These are phyloP conservation scores for Taiwanofungus camphoratus DNA, from an alignment of 1,284 basidiomycete genomes.

Conservation along the genomic window DNA sequence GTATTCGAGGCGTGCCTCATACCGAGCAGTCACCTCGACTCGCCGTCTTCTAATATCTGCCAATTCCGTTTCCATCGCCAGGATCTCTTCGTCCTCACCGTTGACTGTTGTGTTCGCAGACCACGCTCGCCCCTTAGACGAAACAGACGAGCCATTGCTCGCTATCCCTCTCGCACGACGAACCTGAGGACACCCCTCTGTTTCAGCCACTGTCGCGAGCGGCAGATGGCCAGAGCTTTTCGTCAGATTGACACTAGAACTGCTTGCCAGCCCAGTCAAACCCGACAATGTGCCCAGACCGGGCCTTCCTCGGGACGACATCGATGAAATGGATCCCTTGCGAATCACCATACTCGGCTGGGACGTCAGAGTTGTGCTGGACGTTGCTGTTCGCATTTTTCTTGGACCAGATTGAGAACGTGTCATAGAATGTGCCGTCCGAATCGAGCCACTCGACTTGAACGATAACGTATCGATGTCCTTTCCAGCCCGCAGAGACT, in stretches of 20 bases:
- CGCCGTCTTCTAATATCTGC: slow-evolving; percentile 56
- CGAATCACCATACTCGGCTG: slow-evolving; percentile 29
- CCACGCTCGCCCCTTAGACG: background rate
- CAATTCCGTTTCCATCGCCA: slow-evolving; percentile 44
- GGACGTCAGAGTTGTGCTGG: slow-evolving; percentile 21
- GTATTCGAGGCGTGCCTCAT: slow-evolving; percentile 63
- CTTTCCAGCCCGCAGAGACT: slow-evolving; percentile 19
- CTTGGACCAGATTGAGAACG: slow-evolving; percentile 29
- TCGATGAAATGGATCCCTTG: slow-evolving; percentile 45
- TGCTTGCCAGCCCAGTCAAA: slow-evolving; percentile 30
- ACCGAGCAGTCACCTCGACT: slow-evolving; percentile 58
- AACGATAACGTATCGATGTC: slow-evolving; percentile 43
- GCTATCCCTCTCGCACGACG: slow-evolving; percentile 12
- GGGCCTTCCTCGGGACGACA: slow-evolving; percentile 35
- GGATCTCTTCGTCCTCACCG: slow-evolving; percentile 26
- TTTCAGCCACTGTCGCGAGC: slow-evolving; percentile 45
- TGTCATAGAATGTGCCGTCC: slow-evolving; percentile 36
- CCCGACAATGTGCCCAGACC: slow-evolving; percentile 15
- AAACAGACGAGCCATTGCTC: slow-evolving; percentile 3
- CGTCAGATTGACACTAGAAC: slow-evolving; percentile 40
- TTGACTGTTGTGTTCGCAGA: slow-evolving; percentile 1
- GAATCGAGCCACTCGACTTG: slow-evolving; percentile 45
- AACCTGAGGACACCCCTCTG: slow-evolving; percentile 26
- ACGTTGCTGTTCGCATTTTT: slow-evolving; percentile 31
- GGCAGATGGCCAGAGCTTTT: slow-evolving; percentile 43